These are phyloP conservation scores for Phyllosticta capitalensis DNA, from an alignment of 2,329 filamentous ascomycete genomes.

Conservation along the genomic window DNA sequence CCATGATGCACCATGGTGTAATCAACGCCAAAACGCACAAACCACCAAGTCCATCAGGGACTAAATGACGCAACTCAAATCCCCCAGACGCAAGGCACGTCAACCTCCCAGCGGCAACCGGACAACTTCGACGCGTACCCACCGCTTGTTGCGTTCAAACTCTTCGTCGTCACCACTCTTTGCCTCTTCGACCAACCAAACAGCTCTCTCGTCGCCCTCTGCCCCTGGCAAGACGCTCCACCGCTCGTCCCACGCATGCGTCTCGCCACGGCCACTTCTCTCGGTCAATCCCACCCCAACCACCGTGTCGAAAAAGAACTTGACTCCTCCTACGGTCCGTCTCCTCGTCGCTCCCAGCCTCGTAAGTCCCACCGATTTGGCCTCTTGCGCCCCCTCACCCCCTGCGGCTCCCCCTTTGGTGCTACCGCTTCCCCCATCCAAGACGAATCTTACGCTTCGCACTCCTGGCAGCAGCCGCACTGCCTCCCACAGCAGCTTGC, in stretches of 20 bases:
- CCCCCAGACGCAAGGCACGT: not conserved
- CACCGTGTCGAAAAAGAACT: constrained; percentile 10
- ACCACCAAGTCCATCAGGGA: not conserved
- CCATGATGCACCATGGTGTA: not conserved
- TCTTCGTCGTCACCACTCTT: not conserved
- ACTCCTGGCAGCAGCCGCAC: constrained; percentile 10
- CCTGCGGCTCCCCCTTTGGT: not conserved
- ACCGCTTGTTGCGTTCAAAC: not conserved
- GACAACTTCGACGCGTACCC: constrained; percentile 8
- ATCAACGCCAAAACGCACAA: not conserved
- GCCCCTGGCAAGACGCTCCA: constrained; percentile 5
- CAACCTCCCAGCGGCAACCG: constrained; percentile 8
- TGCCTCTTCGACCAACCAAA: constrained; percentile 5
- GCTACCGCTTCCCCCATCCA: not conserved
- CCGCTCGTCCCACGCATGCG: constrained; percentile 6
- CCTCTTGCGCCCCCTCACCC: not conserved
- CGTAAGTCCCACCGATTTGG: too few relatives aligned
- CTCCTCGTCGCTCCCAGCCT: too few relatives aligned
- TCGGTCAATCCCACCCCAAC: constrained; percentile 6
- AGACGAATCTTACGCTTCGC: constrained; percentile 5
- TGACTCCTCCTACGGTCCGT: constrained; percentile 6
- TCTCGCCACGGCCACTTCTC: constrained; percentile 3
- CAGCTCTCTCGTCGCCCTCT: constrained; percentile 4
- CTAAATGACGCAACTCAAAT: not conserved
- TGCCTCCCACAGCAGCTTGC: constrained; percentile 10